Percentiles rank a stretch among this genome's conserved stretches.
These are phyloP conservation scores for Aurantiochytrium sp. DNA, from an alignment of 108 stramenopile species.

Conservation along the genomic window DNA sequence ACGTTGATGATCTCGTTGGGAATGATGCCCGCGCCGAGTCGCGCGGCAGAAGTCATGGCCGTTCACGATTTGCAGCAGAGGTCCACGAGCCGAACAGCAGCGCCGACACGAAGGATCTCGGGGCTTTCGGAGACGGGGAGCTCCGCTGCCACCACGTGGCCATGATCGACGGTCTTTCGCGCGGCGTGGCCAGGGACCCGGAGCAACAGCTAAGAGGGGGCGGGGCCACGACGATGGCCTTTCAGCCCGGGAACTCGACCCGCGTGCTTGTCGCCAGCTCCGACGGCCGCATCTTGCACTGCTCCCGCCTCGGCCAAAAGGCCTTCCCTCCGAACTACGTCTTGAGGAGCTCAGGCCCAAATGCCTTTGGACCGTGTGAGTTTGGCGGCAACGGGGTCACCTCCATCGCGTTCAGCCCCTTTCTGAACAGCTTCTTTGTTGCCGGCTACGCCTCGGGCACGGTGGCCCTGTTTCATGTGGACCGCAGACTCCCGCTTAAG, in stretches of 20 bases:
- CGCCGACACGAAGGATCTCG: not conserved
- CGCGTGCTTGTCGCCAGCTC: not conserved
- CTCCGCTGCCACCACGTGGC: not conserved
- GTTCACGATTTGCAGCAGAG: no score
- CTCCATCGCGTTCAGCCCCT: not conserved
- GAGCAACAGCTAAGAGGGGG: no score
- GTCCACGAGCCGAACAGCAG: no score
- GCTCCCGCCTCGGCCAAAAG: not conserved
- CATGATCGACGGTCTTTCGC: not conserved
- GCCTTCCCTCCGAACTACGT: not conserved
- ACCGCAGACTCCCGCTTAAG: not conserved
- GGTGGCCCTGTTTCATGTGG: not conserved
- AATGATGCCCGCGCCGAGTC: no score
- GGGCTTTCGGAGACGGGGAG: not conserved
- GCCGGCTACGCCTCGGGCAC: not conserved
- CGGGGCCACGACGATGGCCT: no score
- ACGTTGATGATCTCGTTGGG: not conserved
- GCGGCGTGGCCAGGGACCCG: not conserved
- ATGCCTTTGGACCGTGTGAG: no score
- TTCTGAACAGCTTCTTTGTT: not conserved
- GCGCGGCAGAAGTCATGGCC: no score
- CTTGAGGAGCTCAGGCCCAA: not conserved
- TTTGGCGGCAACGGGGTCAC: not conserved
- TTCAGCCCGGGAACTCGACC: not conserved
- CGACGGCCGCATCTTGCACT: not conserved